Percentiles rank a stretch among this genome's conserved stretches.
phyloP scores from a whole-genome alignment of 495 filamentous ascomycete genomes.

The Daldinia decipiens region DNA sequence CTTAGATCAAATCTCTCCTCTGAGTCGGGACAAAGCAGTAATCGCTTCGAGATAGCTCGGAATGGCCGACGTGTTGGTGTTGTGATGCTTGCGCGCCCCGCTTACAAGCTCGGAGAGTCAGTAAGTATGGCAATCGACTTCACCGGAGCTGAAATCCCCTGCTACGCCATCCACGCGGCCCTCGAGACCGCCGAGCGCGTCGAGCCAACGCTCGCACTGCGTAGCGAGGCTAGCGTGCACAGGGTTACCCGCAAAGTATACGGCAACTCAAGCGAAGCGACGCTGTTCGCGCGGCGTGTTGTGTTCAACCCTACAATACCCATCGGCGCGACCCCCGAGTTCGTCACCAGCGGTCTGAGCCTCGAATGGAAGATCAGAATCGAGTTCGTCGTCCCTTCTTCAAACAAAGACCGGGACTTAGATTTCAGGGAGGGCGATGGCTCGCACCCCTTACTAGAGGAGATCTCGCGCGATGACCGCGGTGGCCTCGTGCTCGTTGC shows the following conservation, averaged over 20 bases:
- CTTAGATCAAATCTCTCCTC: constrained; percentile 74
- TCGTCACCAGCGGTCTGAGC: constrained; percentile 85
- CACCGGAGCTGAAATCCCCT: constrained; percentile 73
- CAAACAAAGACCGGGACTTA: constrained; percentile 23
- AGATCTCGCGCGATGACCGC: constrained; percentile 75
- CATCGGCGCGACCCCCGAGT: constrained; percentile 80
- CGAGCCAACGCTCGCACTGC: constrained; percentile 79
- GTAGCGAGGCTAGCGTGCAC: constrained; percentile 82
- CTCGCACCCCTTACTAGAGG: constrained; percentile 63
- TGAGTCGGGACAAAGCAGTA: constrained; percentile 72
- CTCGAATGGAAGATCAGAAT: constrained; percentile 87
- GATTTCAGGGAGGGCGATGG: constrained; percentile 12
- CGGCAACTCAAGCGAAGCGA: constrained; percentile 79
- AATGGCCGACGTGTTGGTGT: constrained; percentile 86
- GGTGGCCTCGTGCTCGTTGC: constrained; percentile 73
- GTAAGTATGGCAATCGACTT: constrained; percentile 87
- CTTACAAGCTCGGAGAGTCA: constrained; percentile 89
- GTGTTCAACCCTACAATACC: constrained; percentile 86
- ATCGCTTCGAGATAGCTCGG: constrained; percentile 93
- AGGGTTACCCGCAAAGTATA: constrained; percentile 85
- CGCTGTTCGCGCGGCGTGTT: constrained; percentile 78
- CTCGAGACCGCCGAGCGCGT: constrained; percentile 85
- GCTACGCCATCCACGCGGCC: constrained; percentile 79
- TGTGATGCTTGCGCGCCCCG: constrained; percentile 86
- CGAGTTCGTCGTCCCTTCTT: constrained; percentile 81